These are phyloP conservation scores for Podospora pseudoanserina DNA, from an alignment of 495 filamentous ascomycete species.

Conservation along the genomic window DNA sequence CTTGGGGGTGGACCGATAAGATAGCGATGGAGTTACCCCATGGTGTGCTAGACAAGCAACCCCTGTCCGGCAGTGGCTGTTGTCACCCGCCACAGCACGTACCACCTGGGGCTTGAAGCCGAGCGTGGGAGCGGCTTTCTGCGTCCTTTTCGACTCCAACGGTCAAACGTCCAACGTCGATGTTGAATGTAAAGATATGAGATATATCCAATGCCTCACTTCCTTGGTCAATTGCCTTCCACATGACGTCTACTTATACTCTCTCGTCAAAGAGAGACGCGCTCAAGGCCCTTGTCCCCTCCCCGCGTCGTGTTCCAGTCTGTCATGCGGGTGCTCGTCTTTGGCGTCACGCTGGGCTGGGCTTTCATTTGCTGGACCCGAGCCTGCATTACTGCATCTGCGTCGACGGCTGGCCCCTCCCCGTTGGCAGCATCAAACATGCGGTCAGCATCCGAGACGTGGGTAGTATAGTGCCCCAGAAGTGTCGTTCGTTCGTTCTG, in stretches of 20 bases:
- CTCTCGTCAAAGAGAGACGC: neutral
- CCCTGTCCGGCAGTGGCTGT: neutral
- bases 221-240: neutral
- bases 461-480: neutral
- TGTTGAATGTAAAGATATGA: neutral
- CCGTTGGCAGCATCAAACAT: constrained; percentile 13
- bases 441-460: constrained; percentile 24
- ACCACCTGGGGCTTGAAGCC: neutral
- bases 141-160: neutral
- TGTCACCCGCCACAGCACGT: neutral
- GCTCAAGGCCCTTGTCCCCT: neutral
- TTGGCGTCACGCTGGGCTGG: constrained; percentile 13
- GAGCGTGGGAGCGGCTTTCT: constrained; percentile 1
- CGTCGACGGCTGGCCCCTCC: constrained; percentile 10
- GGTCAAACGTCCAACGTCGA: neutral
- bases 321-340: constrained; percentile 7
- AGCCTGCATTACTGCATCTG: constrained; percentile 4
- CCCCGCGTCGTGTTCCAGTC: neutral
- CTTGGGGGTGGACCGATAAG: constrained; percentile 15
- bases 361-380: constrained; percentile 13
- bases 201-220: neutral
- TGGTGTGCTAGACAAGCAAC: constrained; percentile 3
- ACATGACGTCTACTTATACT: constrained; percentile 1
- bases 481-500: neutral
- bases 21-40: constrained; percentile 18